These are phyloP conservation scores for Chalciporus piperatus DNA, from an alignment of 768 basidiomycete genomes.

Conservation along the genomic window DNA sequence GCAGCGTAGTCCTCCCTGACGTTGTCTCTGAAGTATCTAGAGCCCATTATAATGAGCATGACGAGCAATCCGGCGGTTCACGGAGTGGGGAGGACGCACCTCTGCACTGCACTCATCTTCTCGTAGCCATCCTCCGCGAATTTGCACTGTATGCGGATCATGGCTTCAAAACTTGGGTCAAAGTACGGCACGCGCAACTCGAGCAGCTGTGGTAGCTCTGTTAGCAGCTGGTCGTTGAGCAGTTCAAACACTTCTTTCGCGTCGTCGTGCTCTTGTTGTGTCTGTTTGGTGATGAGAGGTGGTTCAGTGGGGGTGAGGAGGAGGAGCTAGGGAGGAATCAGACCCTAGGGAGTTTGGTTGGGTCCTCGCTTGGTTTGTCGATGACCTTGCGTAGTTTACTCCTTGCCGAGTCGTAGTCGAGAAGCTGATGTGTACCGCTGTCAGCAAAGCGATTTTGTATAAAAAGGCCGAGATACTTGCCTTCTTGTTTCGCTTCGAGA, in stretches of 20 bases:
- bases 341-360: conserved; percentile 85
- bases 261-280: conserved; percentile 95
- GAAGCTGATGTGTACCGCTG: conserved; percentile 49
- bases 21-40: conserved; percentile 82
- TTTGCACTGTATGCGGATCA: conserved; percentile 97
- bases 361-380: conserved; percentile 92
- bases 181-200: conserved; percentile 97
- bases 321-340: conserved; percentile 1
- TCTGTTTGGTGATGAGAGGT: conserved; percentile 34
- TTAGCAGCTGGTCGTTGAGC: conserved; percentile 88
- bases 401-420: conserved; percentile 93
- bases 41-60: background rate
- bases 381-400: conserved; percentile 85
- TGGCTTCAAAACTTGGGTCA: conserved; percentile 97
- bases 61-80: background rate
- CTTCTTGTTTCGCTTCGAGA: conserved; percentile 95
- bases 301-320: background rate
- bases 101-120: conserved; percentile 91
- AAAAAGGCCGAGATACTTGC: conserved; percentile 36
- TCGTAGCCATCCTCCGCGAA: conserved; percentile 99
- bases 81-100: conserved; percentile 38
- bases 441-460: background rate
- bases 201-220: conserved; percentile 87
- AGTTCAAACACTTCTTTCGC: conserved; percentile 91
- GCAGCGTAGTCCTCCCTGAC: conserved; percentile 97